A percentile compares a stretch with the other conserved stretches of the same genome.
Conservation (phyloP, 345 rosid species). For the Populus pruinosa region DNA sequence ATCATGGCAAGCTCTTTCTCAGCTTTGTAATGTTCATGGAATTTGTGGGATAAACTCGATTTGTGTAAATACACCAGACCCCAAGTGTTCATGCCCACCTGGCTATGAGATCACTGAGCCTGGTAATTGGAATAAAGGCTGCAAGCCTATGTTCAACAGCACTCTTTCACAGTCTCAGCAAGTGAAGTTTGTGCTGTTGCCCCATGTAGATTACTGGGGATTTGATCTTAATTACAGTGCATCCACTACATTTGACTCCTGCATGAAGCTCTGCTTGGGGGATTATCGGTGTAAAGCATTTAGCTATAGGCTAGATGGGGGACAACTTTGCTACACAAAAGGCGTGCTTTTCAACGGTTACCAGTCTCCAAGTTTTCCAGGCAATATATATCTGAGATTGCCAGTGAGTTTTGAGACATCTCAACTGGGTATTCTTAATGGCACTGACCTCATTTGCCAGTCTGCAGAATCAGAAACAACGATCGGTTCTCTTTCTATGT, state of each 20-base stretch:
- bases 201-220: conserved; percentile 31
- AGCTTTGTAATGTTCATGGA: conserved; percentile 9
- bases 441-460: conserved; percentile 1
- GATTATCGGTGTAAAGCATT: conserved; percentile 36
- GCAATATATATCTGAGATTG: conserved; percentile 1
- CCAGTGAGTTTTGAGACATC: conserved; percentile 8
- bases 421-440: background rate
- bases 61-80: background rate
- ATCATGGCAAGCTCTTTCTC: conserved; percentile 5
- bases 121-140: conserved; percentile 28
- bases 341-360: background rate
- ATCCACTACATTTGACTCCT: conserved; percentile 9
- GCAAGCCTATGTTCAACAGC: conserved; percentile 29
- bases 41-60: conserved; percentile 6
- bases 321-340: background rate
- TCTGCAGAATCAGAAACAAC: background rate
- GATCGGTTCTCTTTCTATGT: conserved; percentile 20
- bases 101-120: conserved; percentile 1
- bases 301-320: background rate
- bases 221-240: conserved; percentile 3
- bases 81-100: conserved; percentile 8
- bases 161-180: background rate
- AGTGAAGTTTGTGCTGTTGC: conserved; percentile 2
- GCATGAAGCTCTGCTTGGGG: conserved; percentile 29
- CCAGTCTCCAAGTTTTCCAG: background rate